Conservation (phyloP, 75 land plant species). For the Isoetes taiwanensis region DNA sequence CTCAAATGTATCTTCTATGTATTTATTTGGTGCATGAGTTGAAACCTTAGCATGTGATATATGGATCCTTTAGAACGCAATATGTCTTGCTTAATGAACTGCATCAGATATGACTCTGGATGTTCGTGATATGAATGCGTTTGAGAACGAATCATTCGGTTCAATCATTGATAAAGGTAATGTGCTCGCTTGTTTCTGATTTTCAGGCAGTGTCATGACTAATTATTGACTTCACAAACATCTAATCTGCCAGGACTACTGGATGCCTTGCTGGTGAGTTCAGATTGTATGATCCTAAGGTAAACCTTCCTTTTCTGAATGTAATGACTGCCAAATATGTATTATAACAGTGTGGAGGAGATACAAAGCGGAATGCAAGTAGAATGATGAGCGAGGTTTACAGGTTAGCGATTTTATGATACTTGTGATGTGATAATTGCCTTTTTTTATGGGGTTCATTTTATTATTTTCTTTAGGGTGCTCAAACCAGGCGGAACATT, state of each 20-base stretch:
- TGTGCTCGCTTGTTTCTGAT: background rate
- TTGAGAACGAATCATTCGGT: constrained; percentile 55
- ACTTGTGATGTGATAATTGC: background rate
- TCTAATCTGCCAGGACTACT: constrained; percentile 62
- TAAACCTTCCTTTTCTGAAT: background rate
- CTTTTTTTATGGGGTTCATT: too few species aligned
- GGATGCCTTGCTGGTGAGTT: constrained; percentile 74
- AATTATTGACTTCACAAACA: background rate
- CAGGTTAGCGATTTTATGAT: constrained; percentile 31
- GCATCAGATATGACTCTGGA: constrained; percentile 72
- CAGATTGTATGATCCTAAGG: background rate
- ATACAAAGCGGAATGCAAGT: constrained; percentile 46
- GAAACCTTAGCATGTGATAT: too few species aligned
- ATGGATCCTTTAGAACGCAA: too few species aligned
- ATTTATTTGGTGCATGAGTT: background rate
- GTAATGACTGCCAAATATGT: background rate
- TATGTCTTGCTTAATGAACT: too few species aligned
- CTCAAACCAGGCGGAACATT: constrained; percentile 73
- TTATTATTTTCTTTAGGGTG: constrained; percentile 31
- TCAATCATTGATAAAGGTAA: constrained; percentile 86
- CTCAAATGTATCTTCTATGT: constrained; percentile 42
- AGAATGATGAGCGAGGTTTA: constrained; percentile 71
- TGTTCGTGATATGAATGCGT: constrained; percentile 62
- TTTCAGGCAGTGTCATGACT: background rate
- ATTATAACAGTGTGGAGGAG: constrained; percentile 56